These are phyloP conservation scores for Umbelopsis sp. DNA, from an alignment of 192 early-diverging fungal species.

Conservation along the genomic window DNA sequence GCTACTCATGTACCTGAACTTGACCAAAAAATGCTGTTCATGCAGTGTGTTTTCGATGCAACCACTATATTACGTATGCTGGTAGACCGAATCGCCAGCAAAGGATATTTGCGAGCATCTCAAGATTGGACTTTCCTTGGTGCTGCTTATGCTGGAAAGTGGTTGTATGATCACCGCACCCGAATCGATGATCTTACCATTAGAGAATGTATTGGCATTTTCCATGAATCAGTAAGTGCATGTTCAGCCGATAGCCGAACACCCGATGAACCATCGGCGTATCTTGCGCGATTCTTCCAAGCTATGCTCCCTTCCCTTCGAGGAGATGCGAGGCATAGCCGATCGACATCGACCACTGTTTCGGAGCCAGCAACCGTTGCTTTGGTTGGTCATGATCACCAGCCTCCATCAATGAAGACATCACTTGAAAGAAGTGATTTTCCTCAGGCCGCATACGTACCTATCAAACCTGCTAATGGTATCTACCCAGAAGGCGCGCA, in stretches of 20 bases:
- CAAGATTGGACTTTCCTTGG: constrained; percentile 14
- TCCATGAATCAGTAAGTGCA: neutral
- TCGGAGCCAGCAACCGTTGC: too few relatives aligned
- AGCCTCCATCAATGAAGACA: too few relatives aligned
- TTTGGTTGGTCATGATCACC: too few relatives aligned
- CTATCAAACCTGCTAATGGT: constrained; percentile 1
- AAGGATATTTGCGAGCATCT: neutral
- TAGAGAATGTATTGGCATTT: neutral
- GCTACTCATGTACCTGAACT: neutral
- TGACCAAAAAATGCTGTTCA: neutral
- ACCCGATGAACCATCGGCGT: constrained; percentile 1
- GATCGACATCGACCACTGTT: neutral
- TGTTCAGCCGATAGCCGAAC: neutral
- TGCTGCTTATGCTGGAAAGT: constrained; percentile 11
- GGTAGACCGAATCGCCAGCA: neutral
- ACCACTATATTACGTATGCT: neutral
- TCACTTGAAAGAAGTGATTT: neutral
- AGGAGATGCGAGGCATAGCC: neutral
- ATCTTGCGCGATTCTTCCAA: constrained; percentile 10
- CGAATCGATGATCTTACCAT: neutral
- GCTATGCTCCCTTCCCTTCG: neutral
- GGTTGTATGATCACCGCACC: neutral
- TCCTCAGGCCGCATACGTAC: neutral
- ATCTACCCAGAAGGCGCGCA: neutral
- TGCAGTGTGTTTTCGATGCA: neutral